Conservation (phyloP, 2,329 filamentous ascomycete genomes). For the Trichophyton benhamiae region DNA sequence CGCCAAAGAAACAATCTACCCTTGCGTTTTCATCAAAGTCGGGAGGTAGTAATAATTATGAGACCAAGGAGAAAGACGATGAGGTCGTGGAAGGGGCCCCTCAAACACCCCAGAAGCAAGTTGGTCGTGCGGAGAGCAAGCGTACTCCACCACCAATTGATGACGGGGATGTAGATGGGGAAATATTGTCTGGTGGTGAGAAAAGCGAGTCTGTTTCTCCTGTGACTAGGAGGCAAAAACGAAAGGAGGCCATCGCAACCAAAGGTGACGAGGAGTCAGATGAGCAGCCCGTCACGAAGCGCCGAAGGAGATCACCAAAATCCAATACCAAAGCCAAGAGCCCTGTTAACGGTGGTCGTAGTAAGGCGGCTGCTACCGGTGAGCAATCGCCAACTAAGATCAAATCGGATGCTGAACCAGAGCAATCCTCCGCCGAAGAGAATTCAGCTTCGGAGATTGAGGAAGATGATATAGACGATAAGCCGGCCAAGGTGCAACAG, state of each 20-base stretch:
- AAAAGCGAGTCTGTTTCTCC: constrained; percentile 12
- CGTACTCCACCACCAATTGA: constrained; percentile 11
- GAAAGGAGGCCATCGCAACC: constrained; percentile 28
- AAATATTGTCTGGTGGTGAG: constrained; percentile 11
- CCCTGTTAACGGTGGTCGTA: not conserved
- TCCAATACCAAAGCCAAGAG: not conserved
- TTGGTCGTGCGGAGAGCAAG: not conserved
- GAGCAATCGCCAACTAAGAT: constrained; percentile 25
- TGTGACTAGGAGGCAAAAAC: constrained; percentile 22
- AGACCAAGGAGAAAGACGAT: constrained; percentile 15
- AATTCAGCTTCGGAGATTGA: constrained; percentile 35
- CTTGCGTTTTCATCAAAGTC: constrained; percentile 55
- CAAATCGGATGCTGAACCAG: constrained; percentile 38
- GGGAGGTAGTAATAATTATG: constrained; percentile 32
- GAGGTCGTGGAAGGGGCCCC: not conserved
- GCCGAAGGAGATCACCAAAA: constrained; percentile 25
- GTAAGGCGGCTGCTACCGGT: not conserved
- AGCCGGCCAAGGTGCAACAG: constrained; percentile 30
- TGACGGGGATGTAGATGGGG: constrained; percentile 10
- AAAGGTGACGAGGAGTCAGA: constrained; percentile 43
- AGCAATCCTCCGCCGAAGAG: constrained; percentile 18
- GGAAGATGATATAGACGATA: constrained; percentile 34
- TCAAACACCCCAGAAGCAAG: not conserved
- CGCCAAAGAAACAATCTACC: constrained; percentile 62
- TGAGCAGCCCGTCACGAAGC: constrained; percentile 50